phyloP scores from a whole-genome alignment of 129 eudicot species.

The sunflower (Helianthus annuus) region DNA sequence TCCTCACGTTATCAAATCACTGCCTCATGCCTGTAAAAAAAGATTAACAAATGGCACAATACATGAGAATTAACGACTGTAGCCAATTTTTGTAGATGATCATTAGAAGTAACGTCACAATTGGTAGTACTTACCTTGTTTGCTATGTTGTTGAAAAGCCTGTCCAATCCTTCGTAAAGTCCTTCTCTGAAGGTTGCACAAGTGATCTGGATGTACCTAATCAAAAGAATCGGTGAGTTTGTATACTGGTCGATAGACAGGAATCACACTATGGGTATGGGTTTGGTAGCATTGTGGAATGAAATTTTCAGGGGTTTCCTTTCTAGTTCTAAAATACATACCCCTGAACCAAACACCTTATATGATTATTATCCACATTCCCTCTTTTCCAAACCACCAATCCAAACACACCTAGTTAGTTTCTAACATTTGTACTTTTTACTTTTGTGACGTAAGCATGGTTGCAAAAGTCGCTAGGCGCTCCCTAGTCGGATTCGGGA shows the following conservation, averaged over 20 bases:
- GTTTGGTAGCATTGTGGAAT: neutral
- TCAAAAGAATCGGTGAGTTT: neutral
- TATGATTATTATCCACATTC: neutral
- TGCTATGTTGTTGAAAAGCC: slow-evolving; percentile 99
- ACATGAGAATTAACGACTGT: neutral
- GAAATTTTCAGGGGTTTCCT: no score
- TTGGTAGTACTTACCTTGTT: slow-evolving; percentile 65
- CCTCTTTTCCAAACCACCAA: neutral
- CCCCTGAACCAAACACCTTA: neutral
- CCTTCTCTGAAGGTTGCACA: slow-evolving; percentile 99
- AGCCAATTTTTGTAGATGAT: neutral
- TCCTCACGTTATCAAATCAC: slow-evolving; percentile 23
- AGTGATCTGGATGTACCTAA: slow-evolving; percentile 99
- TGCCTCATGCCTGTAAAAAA: slow-evolving; percentile 33
- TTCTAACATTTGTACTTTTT: neutral
- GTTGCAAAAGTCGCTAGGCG: no score
- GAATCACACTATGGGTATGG: neutral
- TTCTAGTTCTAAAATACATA: neutral
- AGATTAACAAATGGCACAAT: neutral
- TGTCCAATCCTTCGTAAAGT: slow-evolving; percentile 94
- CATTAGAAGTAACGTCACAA: neutral
- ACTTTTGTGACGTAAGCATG: no score
- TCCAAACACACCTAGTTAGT: neutral
- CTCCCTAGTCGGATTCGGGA: no score
- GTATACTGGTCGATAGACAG: neutral